These are phyloP conservation scores for Heliocybe sulcata DNA, from an alignment of 1,284 basidiomycete species.

Conservation along the genomic window DNA sequence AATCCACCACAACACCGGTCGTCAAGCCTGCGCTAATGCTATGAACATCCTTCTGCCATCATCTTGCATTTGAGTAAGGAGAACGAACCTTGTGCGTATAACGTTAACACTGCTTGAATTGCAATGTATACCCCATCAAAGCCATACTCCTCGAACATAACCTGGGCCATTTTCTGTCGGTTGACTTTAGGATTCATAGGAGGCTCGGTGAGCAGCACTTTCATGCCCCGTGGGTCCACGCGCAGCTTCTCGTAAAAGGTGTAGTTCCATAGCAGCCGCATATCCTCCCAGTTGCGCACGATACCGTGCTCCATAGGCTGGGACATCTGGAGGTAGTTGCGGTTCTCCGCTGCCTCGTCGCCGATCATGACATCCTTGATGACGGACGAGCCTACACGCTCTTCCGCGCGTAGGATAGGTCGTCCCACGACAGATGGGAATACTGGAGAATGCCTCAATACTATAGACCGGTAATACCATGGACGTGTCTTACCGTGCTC, in stretches of 20 bases:
- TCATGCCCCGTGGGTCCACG: conserved; percentile 82
- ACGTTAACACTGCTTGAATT: conserved; percentile 96
- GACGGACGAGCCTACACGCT: conserved; percentile 75
- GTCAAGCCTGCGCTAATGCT: conserved; percentile 66
- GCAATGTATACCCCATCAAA: conserved; percentile 96
- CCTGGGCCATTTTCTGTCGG: conserved; percentile 90
- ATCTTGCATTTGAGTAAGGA: background rate
- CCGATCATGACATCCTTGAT: conserved; percentile 99
- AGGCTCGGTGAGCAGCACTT: conserved; percentile 96
- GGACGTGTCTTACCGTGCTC: conserved; percentile 69
- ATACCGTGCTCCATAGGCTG: conserved; percentile 99
- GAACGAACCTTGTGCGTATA: conserved; percentile 91
- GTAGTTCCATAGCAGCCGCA: conserved; percentile 98
- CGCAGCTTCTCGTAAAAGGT: conserved; percentile 95
- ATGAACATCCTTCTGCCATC: background rate
- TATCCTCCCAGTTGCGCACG: conserved; percentile 98
- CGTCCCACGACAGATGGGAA: conserved; percentile 97
- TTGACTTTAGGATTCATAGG: conserved; percentile 98
- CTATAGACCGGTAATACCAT: background rate
- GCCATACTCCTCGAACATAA: conserved; percentile 99
- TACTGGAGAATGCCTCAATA: conserved; percentile 37
- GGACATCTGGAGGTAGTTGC: conserved; percentile 93
- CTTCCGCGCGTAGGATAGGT: conserved; percentile 95
- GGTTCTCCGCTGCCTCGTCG: conserved; percentile 90
- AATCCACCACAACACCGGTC: conserved; percentile 98